phyloP scores from a whole-genome alignment of 2,329 filamentous ascomycete genomes.

The Metarhizium anisopliae region DNA sequence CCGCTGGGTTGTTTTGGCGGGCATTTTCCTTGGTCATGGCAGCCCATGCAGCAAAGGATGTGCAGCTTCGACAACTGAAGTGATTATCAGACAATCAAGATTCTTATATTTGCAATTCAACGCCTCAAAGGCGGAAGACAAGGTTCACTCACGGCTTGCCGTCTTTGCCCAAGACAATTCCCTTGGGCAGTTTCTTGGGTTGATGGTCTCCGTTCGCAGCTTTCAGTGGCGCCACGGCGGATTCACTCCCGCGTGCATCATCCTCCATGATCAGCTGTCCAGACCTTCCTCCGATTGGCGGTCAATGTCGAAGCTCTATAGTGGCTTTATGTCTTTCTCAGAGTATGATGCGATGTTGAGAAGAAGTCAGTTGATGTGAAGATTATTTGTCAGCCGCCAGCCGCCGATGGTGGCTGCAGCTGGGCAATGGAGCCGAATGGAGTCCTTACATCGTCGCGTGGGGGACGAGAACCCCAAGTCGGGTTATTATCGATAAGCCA shows the following conservation, averaged over 20 bases:
- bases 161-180: conserved; percentile 68
- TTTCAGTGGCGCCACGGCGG: conserved; percentile 10
- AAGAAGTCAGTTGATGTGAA: background rate
- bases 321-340: background rate
- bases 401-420: background rate
- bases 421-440: no score
- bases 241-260: conserved; percentile 23
- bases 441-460: no score
- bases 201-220: conserved; percentile 17
- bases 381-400: background rate
- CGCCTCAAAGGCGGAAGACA: background rate
- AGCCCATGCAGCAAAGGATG: conserved; percentile 20
- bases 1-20: conserved; percentile 8
- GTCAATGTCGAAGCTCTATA: background rate
- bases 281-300: background rate
- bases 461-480: background rate
- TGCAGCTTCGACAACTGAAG: conserved; percentile 24
- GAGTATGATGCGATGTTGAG: background rate
- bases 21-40: conserved; percentile 19
- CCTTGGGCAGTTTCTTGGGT: conserved; percentile 55
- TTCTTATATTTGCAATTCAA: background rate
- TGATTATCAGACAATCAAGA: background rate
- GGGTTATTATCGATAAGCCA: background rate
- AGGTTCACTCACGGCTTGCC: conserved; percentile 64
- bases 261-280: conserved; percentile 25